Evolutionary conservation across 441 rosid species (phyloP), one percentile per base, ranked within the genome.

Genomic region (Pelargonium cotyledonis): DNA sequence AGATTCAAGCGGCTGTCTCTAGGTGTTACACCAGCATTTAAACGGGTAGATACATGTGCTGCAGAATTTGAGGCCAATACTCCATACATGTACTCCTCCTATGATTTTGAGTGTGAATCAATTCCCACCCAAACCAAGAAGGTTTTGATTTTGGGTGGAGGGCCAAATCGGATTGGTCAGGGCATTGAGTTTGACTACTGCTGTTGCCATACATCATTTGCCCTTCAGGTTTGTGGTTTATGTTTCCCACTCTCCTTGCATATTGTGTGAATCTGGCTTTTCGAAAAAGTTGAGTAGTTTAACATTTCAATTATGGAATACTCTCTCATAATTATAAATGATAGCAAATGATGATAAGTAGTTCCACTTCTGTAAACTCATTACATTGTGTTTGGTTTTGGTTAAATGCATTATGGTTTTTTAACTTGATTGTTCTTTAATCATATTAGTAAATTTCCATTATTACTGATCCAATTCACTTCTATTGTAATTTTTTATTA

Each of bases 131-230:
- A 16, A 68, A 85, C 66, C 78, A 88, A 84, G 80, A 91, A 94
- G 85, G 96, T 91, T 70, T 70, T 94, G 89, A 94, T 94, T 81
- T 80, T 94, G 75, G 97, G 97, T 62, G 99, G 99, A 76, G 99
- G 99, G 65, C 99, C 97, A 15, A 94, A 94, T 79, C 89, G 97
- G 73, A 91, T 95, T 70, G 97, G 96, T 23, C 99, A 91, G 78
- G 99, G 97, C 63, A 95, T 95, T 73, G 99, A 95, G 73, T 95
- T 95, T 73, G 99, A 95, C 77, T 95, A 95, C 83, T 95, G 99
- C 70, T 95, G 99, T 76, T 95, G 99, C 82, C 99, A 95, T 77
- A 79, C 99, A 11, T 95, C 99, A 29, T 95, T 86, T 69, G 88
- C 97, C 43, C 91, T 95, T 75, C 97, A 91, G 99, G 99, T 94